phyloP scores from a whole-genome alignment of 306 rosid species.

The Glycine latifolia region DNA sequence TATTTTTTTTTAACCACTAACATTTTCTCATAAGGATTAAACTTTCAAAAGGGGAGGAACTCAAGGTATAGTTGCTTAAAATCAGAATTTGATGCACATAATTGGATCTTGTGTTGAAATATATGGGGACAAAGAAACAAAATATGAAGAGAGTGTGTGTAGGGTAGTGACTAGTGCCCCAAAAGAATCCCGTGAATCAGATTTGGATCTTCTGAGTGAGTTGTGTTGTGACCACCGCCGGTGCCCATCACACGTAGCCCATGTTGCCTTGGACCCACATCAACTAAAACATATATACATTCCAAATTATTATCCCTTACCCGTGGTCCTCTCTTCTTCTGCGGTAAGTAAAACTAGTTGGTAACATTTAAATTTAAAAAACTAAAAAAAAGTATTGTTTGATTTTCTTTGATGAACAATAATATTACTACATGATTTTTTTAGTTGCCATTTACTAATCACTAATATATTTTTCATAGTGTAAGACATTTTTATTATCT shows the following conservation, averaged over 20 bases:
- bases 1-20: too few relatives aligned
- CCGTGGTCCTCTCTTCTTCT: background rate
- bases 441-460: too few relatives aligned
- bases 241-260: constrained; percentile 34
- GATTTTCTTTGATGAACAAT: background rate
- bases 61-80: background rate
- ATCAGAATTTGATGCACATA: background rate
- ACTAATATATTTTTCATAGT: too few relatives aligned
- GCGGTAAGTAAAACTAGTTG: too few relatives aligned
- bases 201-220: constrained; percentile 25
- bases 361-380: background rate
- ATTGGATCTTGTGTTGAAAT: too few relatives aligned
- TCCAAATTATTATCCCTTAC: too few relatives aligned
- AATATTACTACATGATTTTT: background rate
- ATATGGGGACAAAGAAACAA: too few relatives aligned
- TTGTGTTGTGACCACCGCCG: background rate
- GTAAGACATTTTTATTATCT: too few relatives aligned
- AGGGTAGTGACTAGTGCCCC: background rate
- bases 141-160: background rate
- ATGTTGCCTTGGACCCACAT: constrained; percentile 39
- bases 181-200: constrained; percentile 46
- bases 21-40: background rate
- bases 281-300: too few relatives aligned
- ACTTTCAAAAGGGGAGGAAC: background rate
- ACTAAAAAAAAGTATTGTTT: background rate